Evolutionary conservation across 202 grass and related monocot species (phyloP).

Genomic region (Zoysia matrella): DNA sequence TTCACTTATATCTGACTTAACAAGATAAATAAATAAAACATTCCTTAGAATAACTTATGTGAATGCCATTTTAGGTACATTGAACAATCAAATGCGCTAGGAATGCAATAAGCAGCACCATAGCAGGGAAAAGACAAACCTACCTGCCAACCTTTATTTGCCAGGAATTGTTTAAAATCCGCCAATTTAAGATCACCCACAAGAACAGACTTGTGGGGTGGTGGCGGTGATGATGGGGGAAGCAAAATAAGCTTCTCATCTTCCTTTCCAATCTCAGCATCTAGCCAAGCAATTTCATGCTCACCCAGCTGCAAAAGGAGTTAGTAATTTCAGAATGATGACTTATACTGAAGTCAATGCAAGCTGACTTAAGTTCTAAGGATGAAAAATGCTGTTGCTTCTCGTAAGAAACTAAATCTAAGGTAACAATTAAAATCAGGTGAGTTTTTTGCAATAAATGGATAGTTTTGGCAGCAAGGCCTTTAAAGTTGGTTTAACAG

Average conservation of each 20-base stretch:
- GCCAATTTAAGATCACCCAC: slow-evolving; percentile 78
- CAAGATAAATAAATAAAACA: slow-evolving; percentile 2
- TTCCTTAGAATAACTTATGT: neutral
- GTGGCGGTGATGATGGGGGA: slow-evolving; percentile 45
- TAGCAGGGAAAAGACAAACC: neutral
- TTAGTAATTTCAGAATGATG: neutral
- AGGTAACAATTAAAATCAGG: neutral
- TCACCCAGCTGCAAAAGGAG: slow-evolving; percentile 60
- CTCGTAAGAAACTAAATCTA: neutral
- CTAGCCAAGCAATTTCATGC: slow-evolving; percentile 89
- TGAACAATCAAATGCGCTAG: neutral
- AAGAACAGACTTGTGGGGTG: slow-evolving; percentile 76
- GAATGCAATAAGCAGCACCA: neutral
- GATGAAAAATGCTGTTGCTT: neutral
- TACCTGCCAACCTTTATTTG: slow-evolving; percentile 77
- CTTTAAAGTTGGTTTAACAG: neutral
- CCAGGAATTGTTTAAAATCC: slow-evolving; percentile 89
- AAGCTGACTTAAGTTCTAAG: neutral
- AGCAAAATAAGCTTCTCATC: slow-evolving; percentile 69
- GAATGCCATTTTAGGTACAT: neutral
- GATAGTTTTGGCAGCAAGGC: neutral
- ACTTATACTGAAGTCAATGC: neutral
- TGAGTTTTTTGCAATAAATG: neutral
- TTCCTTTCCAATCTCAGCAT: slow-evolving; percentile 74
- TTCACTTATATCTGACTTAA: neutral